phyloP scores from a whole-genome alignment of 345 rosid species.

The Murraya koenigii region DNA sequence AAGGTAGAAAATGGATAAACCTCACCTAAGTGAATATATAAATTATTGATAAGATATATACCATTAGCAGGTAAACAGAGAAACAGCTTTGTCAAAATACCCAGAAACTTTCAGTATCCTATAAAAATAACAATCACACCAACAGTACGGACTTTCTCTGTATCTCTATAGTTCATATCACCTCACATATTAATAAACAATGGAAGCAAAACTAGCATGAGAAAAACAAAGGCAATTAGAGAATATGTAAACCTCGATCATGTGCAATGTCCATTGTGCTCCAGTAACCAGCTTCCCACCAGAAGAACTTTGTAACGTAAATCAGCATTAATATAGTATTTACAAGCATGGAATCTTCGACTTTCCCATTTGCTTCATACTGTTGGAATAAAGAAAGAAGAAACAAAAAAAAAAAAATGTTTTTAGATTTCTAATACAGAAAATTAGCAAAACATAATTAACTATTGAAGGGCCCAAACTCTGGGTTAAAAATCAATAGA shows the following conservation, averaged over 20 bases:
- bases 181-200: background rate
- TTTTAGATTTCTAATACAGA: slow-evolving; percentile 3
- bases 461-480: slow-evolving; percentile 4
- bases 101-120: background rate
- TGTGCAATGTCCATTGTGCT: slow-evolving; percentile 99
- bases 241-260: slow-evolving; percentile 74
- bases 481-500: too few relatives aligned
- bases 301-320: slow-evolving; percentile 89
- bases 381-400: slow-evolving; percentile 33
- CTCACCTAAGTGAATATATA: background rate
- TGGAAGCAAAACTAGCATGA: slow-evolving; percentile 3
- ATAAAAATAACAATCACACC: background rate
- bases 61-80: background rate
- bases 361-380: slow-evolving; percentile 79
- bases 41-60: background rate
- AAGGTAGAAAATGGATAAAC: background rate
- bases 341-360: slow-evolving; percentile 91
- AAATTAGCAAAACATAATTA: background rate
- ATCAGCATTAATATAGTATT: slow-evolving; percentile 86
- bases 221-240: background rate
- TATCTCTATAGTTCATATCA: background rate
- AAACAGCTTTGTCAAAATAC: background rate
- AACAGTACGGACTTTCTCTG: background rate
- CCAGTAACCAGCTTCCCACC: slow-evolving; percentile 99
- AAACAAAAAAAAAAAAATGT: slow-evolving; percentile 6